phyloP scores from a whole-genome alignment of 2,329 filamentous ascomycete species.

The Orbilia blumenaviensis region DNA sequence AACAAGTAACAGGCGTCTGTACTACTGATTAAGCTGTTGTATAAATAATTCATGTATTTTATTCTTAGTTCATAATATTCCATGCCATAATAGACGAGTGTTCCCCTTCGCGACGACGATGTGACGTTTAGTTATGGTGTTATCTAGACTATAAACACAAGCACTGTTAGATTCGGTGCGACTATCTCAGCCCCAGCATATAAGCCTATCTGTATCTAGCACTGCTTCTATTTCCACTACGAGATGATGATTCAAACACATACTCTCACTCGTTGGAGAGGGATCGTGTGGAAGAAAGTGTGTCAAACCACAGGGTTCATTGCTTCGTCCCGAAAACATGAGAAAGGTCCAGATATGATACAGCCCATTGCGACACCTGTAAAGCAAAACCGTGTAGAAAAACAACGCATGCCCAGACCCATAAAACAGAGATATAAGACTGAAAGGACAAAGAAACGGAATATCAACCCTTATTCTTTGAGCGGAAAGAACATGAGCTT shows the following conservation, averaged over 20 bases:
- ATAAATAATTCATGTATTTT: not conserved
- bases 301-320: constrained; percentile 49
- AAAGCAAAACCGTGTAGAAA: constrained; percentile 38
- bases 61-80: not conserved
- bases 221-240: too few species aligned
- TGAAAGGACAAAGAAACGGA: constrained; percentile 11
- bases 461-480: constrained; percentile 31
- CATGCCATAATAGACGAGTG: too few species aligned
- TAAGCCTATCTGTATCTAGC: too few species aligned
- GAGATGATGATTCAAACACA: too few species aligned
- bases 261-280: too few species aligned
- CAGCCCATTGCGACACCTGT: constrained; percentile 53
- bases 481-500: constrained; percentile 11
- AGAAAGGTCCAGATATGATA: constrained; percentile 52
- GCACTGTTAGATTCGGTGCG: too few species aligned
- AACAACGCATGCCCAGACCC: constrained; percentile 48
- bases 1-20: too few species aligned
- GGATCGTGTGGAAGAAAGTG: not conserved
- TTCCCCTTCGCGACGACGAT: too few species aligned
- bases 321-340: constrained; percentile 53
- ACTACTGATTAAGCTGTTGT: not conserved
- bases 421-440: constrained; percentile 28
- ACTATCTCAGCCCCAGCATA: too few species aligned
- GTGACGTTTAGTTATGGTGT: too few species aligned
- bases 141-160: too few species aligned